phyloP scores from a whole-genome alignment of 1,139 yeast species.

The Geotrichum restrictum region DNA sequence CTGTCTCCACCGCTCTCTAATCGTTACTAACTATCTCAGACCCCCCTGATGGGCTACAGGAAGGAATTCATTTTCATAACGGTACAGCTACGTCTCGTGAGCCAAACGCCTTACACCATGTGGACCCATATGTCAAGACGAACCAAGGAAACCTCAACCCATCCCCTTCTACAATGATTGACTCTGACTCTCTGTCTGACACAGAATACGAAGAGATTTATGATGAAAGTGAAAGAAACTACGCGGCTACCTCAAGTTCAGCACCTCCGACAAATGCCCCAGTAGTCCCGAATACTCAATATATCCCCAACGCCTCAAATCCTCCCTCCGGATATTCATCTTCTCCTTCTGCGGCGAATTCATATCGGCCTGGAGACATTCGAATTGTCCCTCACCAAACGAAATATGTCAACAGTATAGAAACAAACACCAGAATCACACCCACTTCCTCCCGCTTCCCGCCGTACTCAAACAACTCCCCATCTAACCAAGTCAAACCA shows the following conservation, averaged over 20 bases:
- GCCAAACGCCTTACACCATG: conserved; percentile 11
- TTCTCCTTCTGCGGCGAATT: conserved; percentile 1
- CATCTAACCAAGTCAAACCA: not conserved
- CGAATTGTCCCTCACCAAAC: conserved; percentile 17
- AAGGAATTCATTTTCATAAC: conserved; percentile 21
- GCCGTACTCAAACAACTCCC: not conserved
- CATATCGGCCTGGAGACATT: conserved; percentile 8
- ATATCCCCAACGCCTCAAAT: not conserved
- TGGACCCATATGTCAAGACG: conserved; percentile 9
- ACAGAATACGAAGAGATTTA: conserved; percentile 19
- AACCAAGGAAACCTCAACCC: conserved; percentile 9
- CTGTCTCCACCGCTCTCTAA: conserved; percentile 2
- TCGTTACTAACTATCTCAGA: not conserved
- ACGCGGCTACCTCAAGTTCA: not conserved
- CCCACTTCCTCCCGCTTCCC: conserved; percentile 5
- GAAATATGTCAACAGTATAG: conserved; percentile 9
- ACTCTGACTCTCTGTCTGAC: conserved; percentile 18
- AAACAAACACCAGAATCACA: conserved; percentile 1
- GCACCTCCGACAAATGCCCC: no score
- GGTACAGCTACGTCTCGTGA: conserved; percentile 1
- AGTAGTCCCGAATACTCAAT: no score
- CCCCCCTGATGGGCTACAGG: conserved; percentile 18
- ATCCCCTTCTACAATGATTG: conserved; percentile 19
- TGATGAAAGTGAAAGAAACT: conserved; percentile 4
- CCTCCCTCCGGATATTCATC: not conserved